Evolutionary conservation across 768 basidiomycete genomes (phyloP).

Genomic region (Amanita polypyramis): DNA sequence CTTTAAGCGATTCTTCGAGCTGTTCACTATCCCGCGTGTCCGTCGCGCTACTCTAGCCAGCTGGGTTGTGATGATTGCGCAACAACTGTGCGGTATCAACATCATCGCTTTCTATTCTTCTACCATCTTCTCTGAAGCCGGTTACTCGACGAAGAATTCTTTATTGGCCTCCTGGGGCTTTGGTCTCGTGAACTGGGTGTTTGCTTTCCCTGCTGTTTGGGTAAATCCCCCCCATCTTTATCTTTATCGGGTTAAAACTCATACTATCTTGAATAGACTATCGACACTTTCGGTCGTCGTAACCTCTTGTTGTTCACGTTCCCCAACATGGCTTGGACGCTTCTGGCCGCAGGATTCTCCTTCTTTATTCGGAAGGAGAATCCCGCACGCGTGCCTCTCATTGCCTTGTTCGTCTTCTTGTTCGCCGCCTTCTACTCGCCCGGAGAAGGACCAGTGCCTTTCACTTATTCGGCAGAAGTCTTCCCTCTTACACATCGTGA

Average conservation of each 20-base stretch:
- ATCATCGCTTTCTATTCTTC: conserved; percentile 76
- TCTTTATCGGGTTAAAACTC: neutral
- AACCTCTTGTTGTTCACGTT: conserved; percentile 69
- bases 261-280: conserved; percentile 26
- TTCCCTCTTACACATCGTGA: conserved; percentile 80
- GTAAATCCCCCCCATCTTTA: conserved; percentile 18
- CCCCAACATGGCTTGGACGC: conserved; percentile 69
- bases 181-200: conserved; percentile 54
- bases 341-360: conserved; percentile 68
- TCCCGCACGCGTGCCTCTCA: conserved; percentile 29
- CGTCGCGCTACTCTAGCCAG: conserved; percentile 40
- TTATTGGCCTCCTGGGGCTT: conserved; percentile 60
- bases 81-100: conserved; percentile 81
- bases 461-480: conserved; percentile 85
- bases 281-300: conserved; percentile 73
- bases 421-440: conserved; percentile 54
- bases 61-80: conserved; percentile 55
- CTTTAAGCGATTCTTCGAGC: conserved; percentile 40
- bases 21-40: conserved; percentile 65
- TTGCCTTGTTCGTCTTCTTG: conserved; percentile 33
- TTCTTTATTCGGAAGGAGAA: conserved; percentile 37
- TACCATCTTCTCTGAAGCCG: conserved; percentile 55
- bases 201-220: conserved; percentile 58
- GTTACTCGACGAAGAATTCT: conserved; percentile 42
- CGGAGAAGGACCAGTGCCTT: conserved; percentile 87